Evolutionary conservation across 495 filamentous ascomycete species (phyloP).

Genomic region (Barbatosphaeria neglecta): DNA sequence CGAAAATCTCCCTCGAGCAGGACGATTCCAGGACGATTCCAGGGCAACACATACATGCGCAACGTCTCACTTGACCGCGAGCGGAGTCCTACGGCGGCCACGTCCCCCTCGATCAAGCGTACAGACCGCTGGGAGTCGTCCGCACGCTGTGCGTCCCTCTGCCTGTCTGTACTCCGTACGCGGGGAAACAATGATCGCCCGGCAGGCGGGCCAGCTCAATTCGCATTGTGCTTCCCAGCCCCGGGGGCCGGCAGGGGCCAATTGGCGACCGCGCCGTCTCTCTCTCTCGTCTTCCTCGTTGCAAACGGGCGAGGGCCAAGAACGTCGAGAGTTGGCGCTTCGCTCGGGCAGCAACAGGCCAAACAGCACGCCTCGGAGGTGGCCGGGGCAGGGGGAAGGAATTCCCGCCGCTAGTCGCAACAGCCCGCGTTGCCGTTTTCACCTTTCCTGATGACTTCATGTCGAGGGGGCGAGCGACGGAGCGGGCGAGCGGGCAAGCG

Average conservation of each 20-base stretch:
- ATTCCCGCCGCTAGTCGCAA: not conserved
- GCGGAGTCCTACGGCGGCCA: not conserved
- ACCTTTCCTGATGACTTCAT: not conserved
- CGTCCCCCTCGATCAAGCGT: not conserved
- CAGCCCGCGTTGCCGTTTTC: not conserved
- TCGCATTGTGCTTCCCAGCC: not conserved
- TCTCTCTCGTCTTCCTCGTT: not conserved
- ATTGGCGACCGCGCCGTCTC: not conserved
- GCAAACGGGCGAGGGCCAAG: constrained; percentile 14
- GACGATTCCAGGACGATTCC: not conserved
- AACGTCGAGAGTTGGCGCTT: constrained; percentile 14
- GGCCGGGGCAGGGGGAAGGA: not conserved
- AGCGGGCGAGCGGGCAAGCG: too few relatives aligned
- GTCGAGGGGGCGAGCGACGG: too few relatives aligned
- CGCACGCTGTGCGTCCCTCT: too few relatives aligned
- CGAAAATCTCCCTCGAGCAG: not conserved
- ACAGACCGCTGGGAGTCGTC: not conserved
- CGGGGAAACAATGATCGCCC: not conserved
- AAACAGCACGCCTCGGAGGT: constrained; percentile 20
- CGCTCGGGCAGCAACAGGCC: constrained; percentile 35
- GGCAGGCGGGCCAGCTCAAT: not conserved
- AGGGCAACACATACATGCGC: constrained; percentile 15
- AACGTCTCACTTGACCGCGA: constrained; percentile 30
- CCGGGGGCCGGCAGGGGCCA: not conserved
- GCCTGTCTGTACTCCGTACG: too few relatives aligned